Conservation (phyloP, 176 grass and related monocot species). For the Saccharum spontaneum region DNA sequence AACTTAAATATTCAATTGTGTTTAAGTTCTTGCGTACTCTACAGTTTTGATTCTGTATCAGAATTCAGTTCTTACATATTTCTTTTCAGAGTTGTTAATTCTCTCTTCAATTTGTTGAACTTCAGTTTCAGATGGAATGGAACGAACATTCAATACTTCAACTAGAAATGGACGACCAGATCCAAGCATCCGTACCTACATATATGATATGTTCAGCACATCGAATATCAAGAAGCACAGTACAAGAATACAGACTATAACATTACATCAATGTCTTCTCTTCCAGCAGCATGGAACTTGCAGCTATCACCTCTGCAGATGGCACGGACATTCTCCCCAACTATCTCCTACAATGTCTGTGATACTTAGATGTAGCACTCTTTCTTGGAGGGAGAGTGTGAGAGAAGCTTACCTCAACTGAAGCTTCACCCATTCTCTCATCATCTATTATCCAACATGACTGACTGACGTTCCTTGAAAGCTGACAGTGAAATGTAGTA, state of each 20-base stretch:
- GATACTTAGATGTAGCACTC: constrained; percentile 18
- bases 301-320: constrained; percentile 73
- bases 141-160: constrained; percentile 74
- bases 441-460: constrained; percentile 98
- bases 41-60: neutral
- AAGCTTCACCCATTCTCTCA: constrained; percentile 99
- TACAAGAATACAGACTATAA: constrained; percentile 21
- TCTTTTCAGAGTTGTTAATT: constrained; percentile 74
- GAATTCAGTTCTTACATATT: constrained; percentile 64
- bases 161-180: constrained; percentile 93
- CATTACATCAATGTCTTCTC: constrained; percentile 99
- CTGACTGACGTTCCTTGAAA: constrained; percentile 97
- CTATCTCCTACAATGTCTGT: constrained; percentile 61
- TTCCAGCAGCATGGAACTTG: constrained; percentile 96
- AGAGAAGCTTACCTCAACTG: constrained; percentile 69
- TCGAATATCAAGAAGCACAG: constrained; percentile 17
- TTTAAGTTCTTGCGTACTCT: neutral
- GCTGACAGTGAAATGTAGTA: constrained; percentile 41
- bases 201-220: constrained; percentile 36
- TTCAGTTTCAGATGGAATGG: constrained; percentile 60
- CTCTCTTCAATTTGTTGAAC: constrained; percentile 75
- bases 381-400: neutral
- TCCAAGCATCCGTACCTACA: constrained; percentile 93
- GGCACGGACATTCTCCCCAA: constrained; percentile 63
- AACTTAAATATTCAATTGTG: neutral